Conservation (phyloP, 768 basidiomycete genomes). For the Tricholoma furcatifolium region DNA sequence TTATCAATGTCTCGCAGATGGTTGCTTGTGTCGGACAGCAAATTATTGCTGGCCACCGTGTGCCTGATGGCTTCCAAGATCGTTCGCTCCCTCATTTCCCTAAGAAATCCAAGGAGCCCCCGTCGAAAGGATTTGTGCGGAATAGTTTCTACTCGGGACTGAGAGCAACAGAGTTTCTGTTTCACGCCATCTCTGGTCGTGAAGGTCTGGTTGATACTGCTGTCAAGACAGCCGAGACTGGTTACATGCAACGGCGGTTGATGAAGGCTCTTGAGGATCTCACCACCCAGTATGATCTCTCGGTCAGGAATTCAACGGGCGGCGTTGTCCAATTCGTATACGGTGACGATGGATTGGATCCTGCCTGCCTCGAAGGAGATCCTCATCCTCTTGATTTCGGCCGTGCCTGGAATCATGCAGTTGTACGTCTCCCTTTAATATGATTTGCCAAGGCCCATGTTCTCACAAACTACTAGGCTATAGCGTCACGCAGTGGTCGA, state of each 20-base stretch:
- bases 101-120: constrained; percentile 94
- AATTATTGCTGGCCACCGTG: constrained; percentile 97
- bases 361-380: constrained; percentile 94
- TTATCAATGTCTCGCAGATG: constrained; percentile 99
- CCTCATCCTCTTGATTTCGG: constrained; percentile 90
- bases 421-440: constrained; percentile 40
- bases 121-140: constrained; percentile 96
- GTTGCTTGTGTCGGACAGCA: constrained; percentile 99
- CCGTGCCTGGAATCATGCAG: constrained; percentile 84
- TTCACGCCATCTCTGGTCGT: constrained; percentile 98
- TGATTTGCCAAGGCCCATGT: neutral
- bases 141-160: constrained; percentile 97
- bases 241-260: constrained; percentile 97
- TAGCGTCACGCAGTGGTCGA: constrained; percentile 55
- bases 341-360: constrained; percentile 96
- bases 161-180: constrained; percentile 92
- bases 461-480: constrained; percentile 46
- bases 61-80: constrained; percentile 98
- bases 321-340: constrained; percentile 97
- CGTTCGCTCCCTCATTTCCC: constrained; percentile 98
- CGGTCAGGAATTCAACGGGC: constrained; percentile 91
- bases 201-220: constrained; percentile 99
- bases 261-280: constrained; percentile 99
- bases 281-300: constrained; percentile 93
- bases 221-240: constrained; percentile 99